Evolutionary conservation across 2,329 filamentous ascomycete species (phyloP).

Genomic region (Diplodia mutila): DNA sequence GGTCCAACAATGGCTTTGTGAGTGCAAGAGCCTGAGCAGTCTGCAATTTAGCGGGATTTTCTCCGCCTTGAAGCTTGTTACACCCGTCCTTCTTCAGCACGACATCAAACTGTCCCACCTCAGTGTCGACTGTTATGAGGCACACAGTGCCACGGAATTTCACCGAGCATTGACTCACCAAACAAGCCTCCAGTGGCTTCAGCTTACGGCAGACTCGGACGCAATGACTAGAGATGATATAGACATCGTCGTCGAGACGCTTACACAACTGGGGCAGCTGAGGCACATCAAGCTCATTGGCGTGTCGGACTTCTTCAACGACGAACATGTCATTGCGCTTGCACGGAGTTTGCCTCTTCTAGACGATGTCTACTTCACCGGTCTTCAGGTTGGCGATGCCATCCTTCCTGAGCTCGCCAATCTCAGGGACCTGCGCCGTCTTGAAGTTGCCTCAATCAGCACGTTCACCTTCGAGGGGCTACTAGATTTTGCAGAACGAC

Average conservation of each 20-base stretch:
- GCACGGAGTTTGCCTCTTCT: conserved; percentile 52
- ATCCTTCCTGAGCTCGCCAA: conserved; percentile 50
- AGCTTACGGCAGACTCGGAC: conserved; percentile 54
- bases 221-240: conserved; percentile 52
- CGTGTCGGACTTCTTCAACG: conserved; percentile 56
- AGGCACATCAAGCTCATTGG: conserved; percentile 58
- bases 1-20: conserved; percentile 57
- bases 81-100: conserved; percentile 52
- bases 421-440: conserved; percentile 54
- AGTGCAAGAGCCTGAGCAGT: conserved; percentile 56
- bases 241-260: conserved; percentile 54
- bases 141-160: conserved; percentile 56
- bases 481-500: conserved; percentile 46
- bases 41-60: conserved; percentile 57
- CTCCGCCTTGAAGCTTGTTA: conserved; percentile 58
- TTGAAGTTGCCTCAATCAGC: conserved; percentile 61
- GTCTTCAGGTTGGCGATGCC: conserved; percentile 57
- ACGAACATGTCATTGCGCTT: conserved; percentile 55
- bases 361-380: conserved; percentile 61
- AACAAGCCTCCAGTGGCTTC: conserved; percentile 54
- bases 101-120: conserved; percentile 54
- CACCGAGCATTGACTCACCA: conserved; percentile 59
- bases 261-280: conserved; percentile 58
- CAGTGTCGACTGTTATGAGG: conserved; percentile 53
- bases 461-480: conserved; percentile 59